Conservation (phyloP, 192 early-diverging fungal species). For the Podila verticillata region DNA sequence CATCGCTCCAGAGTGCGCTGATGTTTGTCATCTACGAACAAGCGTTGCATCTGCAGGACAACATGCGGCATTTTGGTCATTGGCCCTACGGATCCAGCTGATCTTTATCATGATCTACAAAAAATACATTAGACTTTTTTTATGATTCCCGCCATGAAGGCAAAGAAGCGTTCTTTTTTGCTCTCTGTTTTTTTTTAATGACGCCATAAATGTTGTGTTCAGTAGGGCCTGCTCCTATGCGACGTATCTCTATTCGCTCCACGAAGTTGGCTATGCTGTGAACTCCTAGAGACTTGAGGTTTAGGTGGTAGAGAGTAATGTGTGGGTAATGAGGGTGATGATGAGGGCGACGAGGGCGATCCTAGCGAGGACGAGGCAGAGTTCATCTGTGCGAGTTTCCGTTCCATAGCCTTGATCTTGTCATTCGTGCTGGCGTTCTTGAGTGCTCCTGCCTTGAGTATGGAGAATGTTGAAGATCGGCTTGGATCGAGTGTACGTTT, state of each 20-base stretch:
- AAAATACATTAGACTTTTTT: background rate
- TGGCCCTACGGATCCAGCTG: conserved; percentile 33
- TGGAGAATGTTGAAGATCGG: conserved; percentile 55
- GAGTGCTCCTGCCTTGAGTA: conserved; percentile 59
- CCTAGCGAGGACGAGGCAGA: background rate
- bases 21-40: conserved; percentile 84
- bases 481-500: conserved; percentile 42
- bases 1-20: conserved; percentile 69
- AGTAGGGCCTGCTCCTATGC: background rate
- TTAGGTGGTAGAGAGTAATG: conserved; percentile 29
- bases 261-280: background rate
- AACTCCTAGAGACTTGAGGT: background rate
- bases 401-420: conserved; percentile 74
- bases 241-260: background rate
- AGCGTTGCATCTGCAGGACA: conserved; percentile 59
- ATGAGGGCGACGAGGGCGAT: background rate
- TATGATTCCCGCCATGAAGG: background rate
- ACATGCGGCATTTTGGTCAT: conserved; percentile 43
- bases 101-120: background rate
- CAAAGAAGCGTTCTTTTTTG: background rate
- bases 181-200: background rate
- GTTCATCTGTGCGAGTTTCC: conserved; percentile 65
- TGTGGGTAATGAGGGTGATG: background rate
- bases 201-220: too few relatives aligned
- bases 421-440: conserved; percentile 64